Base-by-base conservation (phyloP, 2,329 filamentous ascomycete species). In the Beauveria sp. region DNA sequence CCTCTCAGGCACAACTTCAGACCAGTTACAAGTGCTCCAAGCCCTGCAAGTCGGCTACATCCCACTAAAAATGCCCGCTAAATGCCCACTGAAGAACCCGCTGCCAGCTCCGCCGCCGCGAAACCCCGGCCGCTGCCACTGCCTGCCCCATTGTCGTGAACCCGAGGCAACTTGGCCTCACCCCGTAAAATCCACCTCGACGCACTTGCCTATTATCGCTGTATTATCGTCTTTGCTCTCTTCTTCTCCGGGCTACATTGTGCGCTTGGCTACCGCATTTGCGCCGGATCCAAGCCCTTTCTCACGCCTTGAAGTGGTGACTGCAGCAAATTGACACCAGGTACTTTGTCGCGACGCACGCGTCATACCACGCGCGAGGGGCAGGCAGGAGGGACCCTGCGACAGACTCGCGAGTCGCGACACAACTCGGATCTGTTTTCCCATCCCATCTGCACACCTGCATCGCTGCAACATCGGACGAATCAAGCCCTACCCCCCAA, bases 111-210 rank as follows among this genome's bases (percentile, higher is more conserved):
- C 28, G n/a, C 22, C 24, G 7, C 42, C 42, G 48, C 46, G 24
- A 50, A 26, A 22, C 28, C 28, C 7, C n/a, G 34, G 34, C 34
- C 34, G 12, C 34, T 38, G 34, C 10, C 14, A 42, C 34, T 22
- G 10, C 28, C 22, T 24, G 22, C 22, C 22, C 20, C 24, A 34
- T 28, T 57, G 43, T 48, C 26, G 42, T 34, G 43, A 34, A 48
- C 28, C 54, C 54, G 43, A 57, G 54, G 42, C 54, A 57, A 57
- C 24, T 42, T 28, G 26, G 54, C 43, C 42, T 57, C 54, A 55
- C 40, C 52, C 14, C 10, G 24, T 20, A 20, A 48, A 48, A 48
- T 38, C 24, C 4, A 34, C 26, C 28, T 43, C 12, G 38, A 18
- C 45, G 26, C 53, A 26, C n/a, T 56, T n/a, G 18, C 42, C 52